Evolutionary conservation across 2,329 filamentous ascomycete species (phyloP).

Genomic region (Neofusicoccum cordaticola): DNA sequence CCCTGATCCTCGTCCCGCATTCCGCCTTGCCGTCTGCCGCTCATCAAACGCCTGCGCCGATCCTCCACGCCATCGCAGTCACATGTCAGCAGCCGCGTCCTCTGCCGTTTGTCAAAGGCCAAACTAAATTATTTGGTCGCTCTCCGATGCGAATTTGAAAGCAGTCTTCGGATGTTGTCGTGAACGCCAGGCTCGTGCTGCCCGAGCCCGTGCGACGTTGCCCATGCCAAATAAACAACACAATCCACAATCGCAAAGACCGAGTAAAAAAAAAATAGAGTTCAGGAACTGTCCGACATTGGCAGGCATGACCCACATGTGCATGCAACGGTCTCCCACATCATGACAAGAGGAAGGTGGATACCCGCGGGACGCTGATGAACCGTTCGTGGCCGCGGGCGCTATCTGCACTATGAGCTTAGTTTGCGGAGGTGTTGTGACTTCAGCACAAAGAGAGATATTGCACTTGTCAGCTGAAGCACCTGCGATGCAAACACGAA

Average conservation of each 20-base stretch:
- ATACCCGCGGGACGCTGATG: not conserved
- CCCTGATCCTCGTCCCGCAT: not conserved
- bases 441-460: not conserved
- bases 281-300: not conserved
- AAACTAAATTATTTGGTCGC: not conserved
- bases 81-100: not conserved
- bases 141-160: not conserved
- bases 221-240: conserved; percentile 5
- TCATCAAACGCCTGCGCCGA: conserved; percentile 4
- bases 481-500: not conserved
- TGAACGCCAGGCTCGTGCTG: conserved; percentile 11
- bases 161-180: not conserved
- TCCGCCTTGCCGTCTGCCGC: not conserved
- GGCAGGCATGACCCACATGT: not conserved
- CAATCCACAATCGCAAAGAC: not conserved
- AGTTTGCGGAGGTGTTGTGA: not conserved
- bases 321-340: not conserved
- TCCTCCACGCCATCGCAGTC: not conserved
- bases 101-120: not conserved
- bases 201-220: not conserved
- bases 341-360: not conserved
- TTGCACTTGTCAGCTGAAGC: not conserved
- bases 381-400: not conserved
- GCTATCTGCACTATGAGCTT: not conserved
- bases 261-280: not conserved